Evolutionary conservation across 2,329 filamentous ascomycete species (phyloP).

Genomic region (Arthrobotrys iridis): DNA sequence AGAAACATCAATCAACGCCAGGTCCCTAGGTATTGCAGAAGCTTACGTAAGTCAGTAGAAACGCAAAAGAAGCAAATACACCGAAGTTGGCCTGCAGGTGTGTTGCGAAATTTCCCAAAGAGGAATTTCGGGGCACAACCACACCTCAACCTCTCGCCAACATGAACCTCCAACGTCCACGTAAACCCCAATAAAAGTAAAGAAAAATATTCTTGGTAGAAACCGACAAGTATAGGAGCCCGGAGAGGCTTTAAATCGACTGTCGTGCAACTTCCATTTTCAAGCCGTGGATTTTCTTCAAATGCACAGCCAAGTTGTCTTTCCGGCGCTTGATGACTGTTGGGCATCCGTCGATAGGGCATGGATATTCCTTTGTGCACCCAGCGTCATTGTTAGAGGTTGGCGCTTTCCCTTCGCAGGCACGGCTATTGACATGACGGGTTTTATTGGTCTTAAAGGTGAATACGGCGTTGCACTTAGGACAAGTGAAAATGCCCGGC

Average conservation of each 20-base stretch:
- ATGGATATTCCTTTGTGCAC: constrained; percentile 48
- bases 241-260: neutral
- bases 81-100: neutral
- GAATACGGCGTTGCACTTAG: constrained; percentile 42
- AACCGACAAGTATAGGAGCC: neutral
- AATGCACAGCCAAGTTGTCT: constrained; percentile 49
- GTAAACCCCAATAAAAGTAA: neutral
- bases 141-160: neutral
- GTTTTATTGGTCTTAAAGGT: constrained; percentile 53
- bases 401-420: constrained; percentile 30
- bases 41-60: constrained; percentile 44
- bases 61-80: neutral
- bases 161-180: neutral
- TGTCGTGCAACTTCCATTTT: constrained; percentile 50
- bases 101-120: constrained; percentile 26
- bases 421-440: constrained; percentile 47
- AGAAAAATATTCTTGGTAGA: neutral
- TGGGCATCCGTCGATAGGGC: constrained; percentile 47
- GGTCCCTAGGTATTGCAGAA: constrained; percentile 37
- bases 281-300: constrained; percentile 47
- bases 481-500: constrained; percentile 44
- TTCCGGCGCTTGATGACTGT: constrained; percentile 51
- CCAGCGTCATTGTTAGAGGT: constrained; percentile 9
- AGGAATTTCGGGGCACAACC: constrained; percentile 16
- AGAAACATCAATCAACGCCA: constrained; percentile 43